A percentile compares a stretch with the other conserved stretches of the same genome.
Evolutionary conservation across 306 rosid species (phyloP).

Genomic region (Medicago arabica): DNA sequence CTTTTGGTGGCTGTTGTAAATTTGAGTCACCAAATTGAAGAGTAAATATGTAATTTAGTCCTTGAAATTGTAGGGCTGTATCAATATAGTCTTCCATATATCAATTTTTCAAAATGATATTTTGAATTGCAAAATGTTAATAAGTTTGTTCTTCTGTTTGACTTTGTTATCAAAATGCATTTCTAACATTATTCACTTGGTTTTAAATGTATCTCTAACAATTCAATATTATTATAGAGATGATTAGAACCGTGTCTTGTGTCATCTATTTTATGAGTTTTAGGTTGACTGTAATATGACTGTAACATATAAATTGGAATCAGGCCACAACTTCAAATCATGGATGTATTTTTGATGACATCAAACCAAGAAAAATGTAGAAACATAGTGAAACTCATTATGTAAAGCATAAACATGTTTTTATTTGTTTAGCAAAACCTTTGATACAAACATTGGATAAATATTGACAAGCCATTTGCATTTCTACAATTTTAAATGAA

Average conservation of each 20-base stretch:
- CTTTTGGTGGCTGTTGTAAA: slow-evolving; percentile 33
- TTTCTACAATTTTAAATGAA: no score
- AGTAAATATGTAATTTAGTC: background rate
- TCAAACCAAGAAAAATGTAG: slow-evolving; percentile 13
- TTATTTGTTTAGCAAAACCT: background rate
- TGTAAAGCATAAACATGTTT: no score
- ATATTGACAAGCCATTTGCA: background rate
- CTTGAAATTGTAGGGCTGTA: background rate
- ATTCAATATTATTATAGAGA: no score
- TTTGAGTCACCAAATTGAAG: slow-evolving; percentile 18
- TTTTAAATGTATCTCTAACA: no score
- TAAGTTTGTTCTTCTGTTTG: background rate
- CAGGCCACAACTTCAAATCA: background rate
- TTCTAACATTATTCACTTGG: no score
- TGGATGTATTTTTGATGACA: slow-evolving; percentile 18
- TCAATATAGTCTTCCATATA: background rate
- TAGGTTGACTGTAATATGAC: no score
- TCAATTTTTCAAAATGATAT: background rate
- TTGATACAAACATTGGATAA: background rate
- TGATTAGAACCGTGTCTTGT: no score
- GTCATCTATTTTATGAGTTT: no score
- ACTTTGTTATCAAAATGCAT: background rate
- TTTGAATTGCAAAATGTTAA: background rate
- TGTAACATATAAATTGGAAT: no score
- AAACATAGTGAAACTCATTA: background rate